A percentile compares a stretch with the other conserved stretches of the same genome.
Conservation (phyloP, 108 stramenopile species). For the Nitzschia sp. region DNA sequence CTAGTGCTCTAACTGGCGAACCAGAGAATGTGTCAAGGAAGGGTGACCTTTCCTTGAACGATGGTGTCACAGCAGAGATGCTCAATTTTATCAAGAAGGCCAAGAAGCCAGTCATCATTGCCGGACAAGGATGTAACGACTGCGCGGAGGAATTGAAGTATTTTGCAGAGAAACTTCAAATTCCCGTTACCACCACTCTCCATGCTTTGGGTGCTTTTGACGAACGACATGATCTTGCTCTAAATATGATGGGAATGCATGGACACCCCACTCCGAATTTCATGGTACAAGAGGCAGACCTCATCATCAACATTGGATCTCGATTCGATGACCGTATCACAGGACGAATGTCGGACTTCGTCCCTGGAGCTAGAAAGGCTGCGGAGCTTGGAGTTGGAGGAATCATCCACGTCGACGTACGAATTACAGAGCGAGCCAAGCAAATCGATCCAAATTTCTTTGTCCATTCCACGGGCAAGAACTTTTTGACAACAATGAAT, state of each 20-base stretch:
- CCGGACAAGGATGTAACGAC: constrained; percentile 89
- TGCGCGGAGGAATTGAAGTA: constrained; percentile 70
- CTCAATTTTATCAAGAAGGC: constrained; percentile 69
- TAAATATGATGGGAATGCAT: constrained; percentile 92
- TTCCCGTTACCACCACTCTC: constrained; percentile 87
- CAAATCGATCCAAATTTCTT: constrained; percentile 83
- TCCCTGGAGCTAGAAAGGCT: constrained; percentile 80
- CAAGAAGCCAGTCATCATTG: constrained; percentile 87
- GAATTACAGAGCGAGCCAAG: constrained; percentile 72
- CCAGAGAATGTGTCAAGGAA: constrained; percentile 38
- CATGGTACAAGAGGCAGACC: constrained; percentile 86
- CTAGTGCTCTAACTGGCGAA: constrained; percentile 36
- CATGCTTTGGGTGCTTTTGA: constrained; percentile 86
- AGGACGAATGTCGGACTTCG: constrained; percentile 72
- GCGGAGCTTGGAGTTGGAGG: constrained; percentile 83
- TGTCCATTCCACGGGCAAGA: constrained; percentile 82
- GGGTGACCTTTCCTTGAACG: constrained; percentile 34
- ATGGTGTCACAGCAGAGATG: constrained; percentile 65
- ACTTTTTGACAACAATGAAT: constrained; percentile 76
- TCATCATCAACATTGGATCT: constrained; percentile 84
- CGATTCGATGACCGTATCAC: constrained; percentile 92
- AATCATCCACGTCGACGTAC: constrained; percentile 86
- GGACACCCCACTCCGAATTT: constrained; percentile 89
- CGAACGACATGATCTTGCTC: constrained; percentile 78
- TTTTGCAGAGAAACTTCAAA: constrained; percentile 83